Conservation (phyloP, 805 yeast genomes). For the Zygotorulaspora sp. region DNA sequence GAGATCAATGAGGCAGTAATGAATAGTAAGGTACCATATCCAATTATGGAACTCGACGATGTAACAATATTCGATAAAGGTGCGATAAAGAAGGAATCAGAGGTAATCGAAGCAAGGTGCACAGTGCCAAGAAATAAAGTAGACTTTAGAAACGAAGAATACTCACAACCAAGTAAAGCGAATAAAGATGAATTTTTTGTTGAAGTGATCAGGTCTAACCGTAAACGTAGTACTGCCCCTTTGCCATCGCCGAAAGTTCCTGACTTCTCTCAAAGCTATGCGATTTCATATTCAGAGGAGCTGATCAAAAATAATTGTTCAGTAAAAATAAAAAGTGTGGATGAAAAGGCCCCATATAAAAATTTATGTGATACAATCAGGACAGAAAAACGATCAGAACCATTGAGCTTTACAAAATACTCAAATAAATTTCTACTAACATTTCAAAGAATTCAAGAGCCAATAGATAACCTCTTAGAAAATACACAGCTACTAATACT, state of each 20-base stretch:
- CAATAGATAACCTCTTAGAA: conserved; percentile 4
- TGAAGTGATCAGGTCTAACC: conserved; percentile 4
- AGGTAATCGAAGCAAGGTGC: too few relatives aligned
- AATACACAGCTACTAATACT: conserved; percentile 2
- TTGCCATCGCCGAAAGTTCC: background rate
- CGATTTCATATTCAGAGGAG: background rate
- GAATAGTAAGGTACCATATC: background rate
- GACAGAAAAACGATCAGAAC: background rate
- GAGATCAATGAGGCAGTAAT: too few relatives aligned
- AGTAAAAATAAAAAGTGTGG: background rate
- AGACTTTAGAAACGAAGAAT: background rate
- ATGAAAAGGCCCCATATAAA: background rate
- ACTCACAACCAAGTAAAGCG: background rate
- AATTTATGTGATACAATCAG: background rate
- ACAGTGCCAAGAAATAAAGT: background rate
- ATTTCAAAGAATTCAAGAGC: background rate
- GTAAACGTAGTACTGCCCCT: background rate
- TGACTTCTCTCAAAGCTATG: background rate
- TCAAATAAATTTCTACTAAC: background rate
- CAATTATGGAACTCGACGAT: background rate
- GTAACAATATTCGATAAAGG: background rate
- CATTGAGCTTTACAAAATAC: background rate
- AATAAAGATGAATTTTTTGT: conserved; percentile 3
- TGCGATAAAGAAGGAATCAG: too few relatives aligned
- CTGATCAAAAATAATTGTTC: background rate